Conservation (phyloP, 2,329 filamentous ascomycete genomes). For the Colletotrichum abscissum region DNA sequence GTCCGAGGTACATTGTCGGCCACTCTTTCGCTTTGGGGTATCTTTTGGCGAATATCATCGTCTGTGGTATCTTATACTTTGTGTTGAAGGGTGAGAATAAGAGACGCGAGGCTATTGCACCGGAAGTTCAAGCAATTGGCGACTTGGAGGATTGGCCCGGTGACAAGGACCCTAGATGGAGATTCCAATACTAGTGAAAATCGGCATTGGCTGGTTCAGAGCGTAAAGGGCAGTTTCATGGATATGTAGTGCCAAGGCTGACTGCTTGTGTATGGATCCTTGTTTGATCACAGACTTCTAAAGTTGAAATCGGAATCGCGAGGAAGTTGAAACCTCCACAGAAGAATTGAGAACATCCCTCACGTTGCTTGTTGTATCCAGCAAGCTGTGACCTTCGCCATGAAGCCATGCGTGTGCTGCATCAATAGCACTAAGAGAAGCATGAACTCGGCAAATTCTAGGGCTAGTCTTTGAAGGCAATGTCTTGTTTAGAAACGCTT, state of each 20-base stretch:
- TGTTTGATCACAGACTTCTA: too few relatives aligned
- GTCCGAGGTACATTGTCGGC: slow-evolving; percentile 73
- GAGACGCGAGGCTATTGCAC: slow-evolving; percentile 55
- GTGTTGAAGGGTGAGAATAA: slow-evolving; percentile 69
- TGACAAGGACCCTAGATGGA: slow-evolving; percentile 73
- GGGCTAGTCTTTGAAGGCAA: too few relatives aligned
- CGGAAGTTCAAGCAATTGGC: slow-evolving; percentile 60
- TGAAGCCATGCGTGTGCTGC: too few relatives aligned
- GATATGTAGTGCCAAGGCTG: background rate
- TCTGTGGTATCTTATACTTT: slow-evolving; percentile 64
- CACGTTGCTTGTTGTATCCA: too few relatives aligned
- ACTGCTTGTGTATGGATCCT: background rate
- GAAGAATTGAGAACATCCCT: too few relatives aligned
- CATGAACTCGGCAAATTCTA: too few relatives aligned
- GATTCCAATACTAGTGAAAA: slow-evolving; percentile 65
- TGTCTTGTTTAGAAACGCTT: too few relatives aligned
- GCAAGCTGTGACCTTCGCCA: too few relatives aligned
- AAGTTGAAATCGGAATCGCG: too few relatives aligned
- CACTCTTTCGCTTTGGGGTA: slow-evolving; percentile 76
- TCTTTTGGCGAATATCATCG: slow-evolving; percentile 66
- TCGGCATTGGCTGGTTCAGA: background rate
- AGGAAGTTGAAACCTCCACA: too few relatives aligned
- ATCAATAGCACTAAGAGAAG: too few relatives aligned
- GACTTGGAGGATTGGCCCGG: slow-evolving; percentile 67
- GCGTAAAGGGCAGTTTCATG: too few relatives aligned